A percentile compares a stretch with the other conserved stretches of the same genome.
Evolutionary conservation across 257 asterid genomes (phyloP).

Genomic region (Lycium barbarum): DNA sequence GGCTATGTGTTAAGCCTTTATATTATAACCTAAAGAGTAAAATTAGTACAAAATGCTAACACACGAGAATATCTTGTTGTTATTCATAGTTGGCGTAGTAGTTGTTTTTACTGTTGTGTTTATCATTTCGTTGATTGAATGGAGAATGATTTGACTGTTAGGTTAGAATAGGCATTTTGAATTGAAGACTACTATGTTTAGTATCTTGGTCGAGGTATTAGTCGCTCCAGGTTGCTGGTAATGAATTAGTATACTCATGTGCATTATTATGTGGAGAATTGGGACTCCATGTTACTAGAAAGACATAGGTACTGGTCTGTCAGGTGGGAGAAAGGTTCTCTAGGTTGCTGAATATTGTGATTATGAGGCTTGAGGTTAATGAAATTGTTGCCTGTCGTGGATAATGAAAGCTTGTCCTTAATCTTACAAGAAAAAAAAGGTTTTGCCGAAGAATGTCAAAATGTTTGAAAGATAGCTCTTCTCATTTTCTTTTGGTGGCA

Average conservation of each 20-base stretch:
- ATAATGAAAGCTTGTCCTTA: background rate
- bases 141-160: background rate
- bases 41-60: too few species aligned
- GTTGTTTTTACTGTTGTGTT: background rate
- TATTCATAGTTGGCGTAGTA: background rate
- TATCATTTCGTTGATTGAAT: slow-evolving; percentile 15
- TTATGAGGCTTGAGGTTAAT: background rate
- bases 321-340: background rate
- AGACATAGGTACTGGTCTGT: background rate
- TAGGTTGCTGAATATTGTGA: background rate
- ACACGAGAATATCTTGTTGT: background rate
- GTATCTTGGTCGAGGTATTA: background rate
- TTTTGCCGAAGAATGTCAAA: background rate
- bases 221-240: background rate
- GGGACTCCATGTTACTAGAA: background rate
- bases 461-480: background rate
- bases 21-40: too few species aligned
- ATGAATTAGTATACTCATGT: slow-evolving; percentile 23
- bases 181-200: slow-evolving; percentile 10
- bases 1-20: too few species aligned
- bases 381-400: background rate
- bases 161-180: slow-evolving; percentile 2
- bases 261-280: background rate
- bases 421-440: background rate
- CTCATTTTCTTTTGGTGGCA: slow-evolving; percentile 6